Conservation (phyloP, 331 rosid species). For the Malus hybrid region DNA sequence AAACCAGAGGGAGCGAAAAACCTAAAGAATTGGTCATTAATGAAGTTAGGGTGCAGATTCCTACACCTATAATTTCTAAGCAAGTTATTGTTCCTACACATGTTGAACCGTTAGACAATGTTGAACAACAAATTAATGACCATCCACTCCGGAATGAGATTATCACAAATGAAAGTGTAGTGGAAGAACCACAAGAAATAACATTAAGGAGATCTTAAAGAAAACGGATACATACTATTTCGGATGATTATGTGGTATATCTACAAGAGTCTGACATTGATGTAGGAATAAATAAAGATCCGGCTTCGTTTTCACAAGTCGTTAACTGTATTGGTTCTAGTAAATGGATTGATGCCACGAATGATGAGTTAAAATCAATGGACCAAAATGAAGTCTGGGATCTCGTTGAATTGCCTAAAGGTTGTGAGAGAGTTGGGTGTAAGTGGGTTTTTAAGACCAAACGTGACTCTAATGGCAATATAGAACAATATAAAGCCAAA, state of each 20-base stretch:
- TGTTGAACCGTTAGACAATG: not conserved
- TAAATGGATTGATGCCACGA: not conserved
- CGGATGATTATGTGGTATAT: no score
- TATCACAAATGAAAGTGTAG: not conserved
- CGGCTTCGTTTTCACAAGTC: no score
- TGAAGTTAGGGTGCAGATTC: not conserved
- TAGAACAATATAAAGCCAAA: not conserved
- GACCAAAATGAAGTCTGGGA: not conserved
- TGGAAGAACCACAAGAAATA: not conserved
- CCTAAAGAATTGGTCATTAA: not conserved
- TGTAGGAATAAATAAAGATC: no score
- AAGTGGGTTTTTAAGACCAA: not conserved
- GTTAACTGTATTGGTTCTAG: no score
- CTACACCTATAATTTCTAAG: not conserved
- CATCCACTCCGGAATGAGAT: not conserved
- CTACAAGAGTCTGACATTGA: no score
- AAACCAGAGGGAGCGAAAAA: not conserved
- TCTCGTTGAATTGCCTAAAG: not conserved
- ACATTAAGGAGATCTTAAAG: not conserved
- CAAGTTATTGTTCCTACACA: not conserved
- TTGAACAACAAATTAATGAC: constrained; percentile 5
- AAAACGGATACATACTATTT: not conserved
- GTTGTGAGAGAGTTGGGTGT: not conserved
- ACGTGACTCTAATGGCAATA: not conserved
- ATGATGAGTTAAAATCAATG: not conserved